These are phyloP conservation scores for Mikania micrantha DNA, from an alignment of 129 eudicot species.

Conservation along the genomic window DNA sequence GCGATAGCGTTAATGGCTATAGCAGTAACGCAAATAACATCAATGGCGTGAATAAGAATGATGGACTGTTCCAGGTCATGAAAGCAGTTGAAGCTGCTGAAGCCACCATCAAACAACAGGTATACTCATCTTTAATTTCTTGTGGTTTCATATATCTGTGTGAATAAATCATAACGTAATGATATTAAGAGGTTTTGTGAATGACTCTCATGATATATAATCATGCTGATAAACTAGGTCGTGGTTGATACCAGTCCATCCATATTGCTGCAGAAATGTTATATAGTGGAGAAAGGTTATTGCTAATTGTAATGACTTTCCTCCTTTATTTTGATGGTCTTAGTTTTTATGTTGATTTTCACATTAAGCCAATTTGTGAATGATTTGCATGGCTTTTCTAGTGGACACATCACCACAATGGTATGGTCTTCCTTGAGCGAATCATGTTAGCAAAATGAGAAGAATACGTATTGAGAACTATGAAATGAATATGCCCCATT, in stretches of 20 bases:
- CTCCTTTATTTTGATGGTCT: neutral
- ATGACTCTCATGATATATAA: neutral
- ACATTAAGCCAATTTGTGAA: neutral
- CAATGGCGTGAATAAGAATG: constrained; percentile 12
- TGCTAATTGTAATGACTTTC: neutral
- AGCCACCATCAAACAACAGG: constrained; percentile 79
- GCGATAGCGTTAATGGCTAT: constrained; percentile 3
- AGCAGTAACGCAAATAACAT: constrained; percentile 4
- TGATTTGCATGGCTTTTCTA: neutral
- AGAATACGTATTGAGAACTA: neutral
- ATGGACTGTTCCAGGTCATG: constrained; percentile 56
- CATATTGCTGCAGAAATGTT: neutral
- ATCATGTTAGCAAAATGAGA: neutral
- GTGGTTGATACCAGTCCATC: neutral
- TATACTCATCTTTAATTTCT: neutral
- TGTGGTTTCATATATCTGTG: neutral
- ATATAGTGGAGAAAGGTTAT: neutral
- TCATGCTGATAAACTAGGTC: neutral
- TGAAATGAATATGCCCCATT: no score
- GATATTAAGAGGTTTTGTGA: neutral
- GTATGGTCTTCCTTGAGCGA: neutral
- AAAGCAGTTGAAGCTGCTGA: constrained; percentile 93
- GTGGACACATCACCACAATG: neutral
- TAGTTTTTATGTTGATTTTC: neutral
- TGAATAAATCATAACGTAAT: neutral